These are phyloP conservation scores for Colletotrichum melonis DNA, from an alignment of 2,329 filamentous ascomycete genomes.

Conservation along the genomic window DNA sequence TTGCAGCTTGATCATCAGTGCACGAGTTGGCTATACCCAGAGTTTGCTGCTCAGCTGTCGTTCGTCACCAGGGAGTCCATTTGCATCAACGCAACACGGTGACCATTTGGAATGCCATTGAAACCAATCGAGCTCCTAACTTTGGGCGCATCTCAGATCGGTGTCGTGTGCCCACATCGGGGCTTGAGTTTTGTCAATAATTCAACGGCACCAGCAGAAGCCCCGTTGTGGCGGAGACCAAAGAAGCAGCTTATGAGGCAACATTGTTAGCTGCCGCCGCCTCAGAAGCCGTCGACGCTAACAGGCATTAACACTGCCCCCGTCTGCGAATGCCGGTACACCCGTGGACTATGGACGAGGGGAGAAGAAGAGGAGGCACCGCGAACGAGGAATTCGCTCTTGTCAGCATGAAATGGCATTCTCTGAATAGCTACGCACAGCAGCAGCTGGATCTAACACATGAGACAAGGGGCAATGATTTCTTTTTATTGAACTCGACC, in stretches of 20 bases:
- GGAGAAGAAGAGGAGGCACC: neutral
- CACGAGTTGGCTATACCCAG: neutral
- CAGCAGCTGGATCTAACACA: neutral
- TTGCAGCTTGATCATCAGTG: neutral
- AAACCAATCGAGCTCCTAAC: neutral
- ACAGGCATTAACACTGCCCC: conserved; percentile 24
- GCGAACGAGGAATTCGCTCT: neutral
- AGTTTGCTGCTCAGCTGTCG: neutral
- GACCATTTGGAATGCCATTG: too few species aligned
- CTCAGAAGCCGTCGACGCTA: conserved; percentile 4
- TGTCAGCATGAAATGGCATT: conserved; percentile 21
- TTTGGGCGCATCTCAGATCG: neutral
- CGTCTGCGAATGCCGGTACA: conserved; percentile 13
- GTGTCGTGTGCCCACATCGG: neutral
- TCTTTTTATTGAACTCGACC: neutral
- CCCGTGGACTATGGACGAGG: neutral
- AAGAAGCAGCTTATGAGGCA: neutral
- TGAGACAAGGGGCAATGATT: neutral
- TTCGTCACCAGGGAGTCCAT: neutral
- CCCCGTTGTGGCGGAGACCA: neutral
- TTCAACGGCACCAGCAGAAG: neutral
- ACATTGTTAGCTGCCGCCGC: conserved; percentile 3
- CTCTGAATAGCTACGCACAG: neutral
- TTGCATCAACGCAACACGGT: neutral
- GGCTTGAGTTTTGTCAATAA: neutral